Conservation (phyloP, 2,329 filamentous ascomycete genomes). For the Fusarium pseudograminearum region DNA sequence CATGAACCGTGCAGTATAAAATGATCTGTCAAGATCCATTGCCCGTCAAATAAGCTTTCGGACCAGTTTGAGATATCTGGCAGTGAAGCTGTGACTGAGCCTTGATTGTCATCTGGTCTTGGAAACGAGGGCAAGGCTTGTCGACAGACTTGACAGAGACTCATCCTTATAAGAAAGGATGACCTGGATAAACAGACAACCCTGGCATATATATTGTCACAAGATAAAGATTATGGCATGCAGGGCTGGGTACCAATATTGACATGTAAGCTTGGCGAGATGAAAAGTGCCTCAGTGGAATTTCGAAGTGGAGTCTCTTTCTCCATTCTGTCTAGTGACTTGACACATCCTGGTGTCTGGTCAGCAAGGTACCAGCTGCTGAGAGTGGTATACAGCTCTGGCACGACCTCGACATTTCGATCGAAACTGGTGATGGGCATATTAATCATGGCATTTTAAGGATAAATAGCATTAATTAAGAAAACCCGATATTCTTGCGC, state of each 20-base stretch:
- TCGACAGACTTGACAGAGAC: neutral
- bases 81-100: neutral
- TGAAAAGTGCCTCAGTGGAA: neutral
- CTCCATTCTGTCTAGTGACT: neutral
- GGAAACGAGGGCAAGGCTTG: neutral
- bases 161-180: neutral
- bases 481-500: too few species aligned
- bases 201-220: accelerated
- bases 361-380: neutral
- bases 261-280: neutral
- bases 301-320: neutral
- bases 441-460: neutral
- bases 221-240: neutral
- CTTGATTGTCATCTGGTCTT: neutral
- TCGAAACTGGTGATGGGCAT: accelerated
- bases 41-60: neutral
- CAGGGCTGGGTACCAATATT: neutral
- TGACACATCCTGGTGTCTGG: neutral
- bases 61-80: neutral
- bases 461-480: neutral
- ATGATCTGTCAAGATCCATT: neutral
- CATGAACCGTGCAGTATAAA: neutral
- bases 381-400: neutral
- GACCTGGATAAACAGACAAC: accelerated
- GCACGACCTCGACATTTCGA: accelerated